phyloP scores from a whole-genome alignment of 257 asterid species.

The Thymus mandschuricus region DNA sequence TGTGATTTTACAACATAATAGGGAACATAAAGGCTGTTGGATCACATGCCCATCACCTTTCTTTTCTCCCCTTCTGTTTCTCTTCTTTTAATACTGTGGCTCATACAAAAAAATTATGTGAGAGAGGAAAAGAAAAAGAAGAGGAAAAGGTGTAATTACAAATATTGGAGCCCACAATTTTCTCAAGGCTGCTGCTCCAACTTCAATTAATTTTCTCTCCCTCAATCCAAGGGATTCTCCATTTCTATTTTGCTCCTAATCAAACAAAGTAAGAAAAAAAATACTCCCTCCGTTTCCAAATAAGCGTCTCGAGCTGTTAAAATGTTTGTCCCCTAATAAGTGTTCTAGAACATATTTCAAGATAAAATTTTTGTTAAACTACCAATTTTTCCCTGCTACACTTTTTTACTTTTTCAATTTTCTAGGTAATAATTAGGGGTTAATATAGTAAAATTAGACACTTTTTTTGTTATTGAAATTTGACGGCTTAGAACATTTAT shows the following conservation, averaged over 20 bases:
- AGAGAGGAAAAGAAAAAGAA: background rate
- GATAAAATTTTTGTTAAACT: too few species aligned
- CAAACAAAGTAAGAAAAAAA: constrained; percentile 18
- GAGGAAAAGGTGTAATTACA: constrained; percentile 26
- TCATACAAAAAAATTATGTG: constrained; percentile 51
- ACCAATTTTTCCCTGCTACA: too few species aligned
- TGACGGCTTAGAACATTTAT: too few species aligned
- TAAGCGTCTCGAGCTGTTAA: too few species aligned
- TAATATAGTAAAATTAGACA: too few species aligned
- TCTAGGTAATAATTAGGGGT: too few species aligned
- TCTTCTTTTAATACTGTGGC: constrained; percentile 69
- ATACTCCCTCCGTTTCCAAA: background rate
- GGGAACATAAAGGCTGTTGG: constrained; percentile 97
- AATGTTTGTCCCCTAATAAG: too few species aligned
- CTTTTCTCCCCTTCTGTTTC: constrained; percentile 68
- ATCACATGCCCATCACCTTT: constrained; percentile 87
- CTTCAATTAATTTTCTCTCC: constrained; percentile 42
- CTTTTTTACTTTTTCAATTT: too few species aligned
- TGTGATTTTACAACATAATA: constrained; percentile 44
- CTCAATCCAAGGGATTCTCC: constrained; percentile 72
- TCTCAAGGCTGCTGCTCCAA: constrained; percentile 54
- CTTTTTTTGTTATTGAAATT: too few species aligned
- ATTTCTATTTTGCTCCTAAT: background rate
- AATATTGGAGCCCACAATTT: constrained; percentile 44
- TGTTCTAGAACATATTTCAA: too few species aligned